A percentile compares a stretch with the other conserved stretches of the same genome.
Conservation (phyloP, 345 rosid genomes). For the Kandelia obovata region DNA sequence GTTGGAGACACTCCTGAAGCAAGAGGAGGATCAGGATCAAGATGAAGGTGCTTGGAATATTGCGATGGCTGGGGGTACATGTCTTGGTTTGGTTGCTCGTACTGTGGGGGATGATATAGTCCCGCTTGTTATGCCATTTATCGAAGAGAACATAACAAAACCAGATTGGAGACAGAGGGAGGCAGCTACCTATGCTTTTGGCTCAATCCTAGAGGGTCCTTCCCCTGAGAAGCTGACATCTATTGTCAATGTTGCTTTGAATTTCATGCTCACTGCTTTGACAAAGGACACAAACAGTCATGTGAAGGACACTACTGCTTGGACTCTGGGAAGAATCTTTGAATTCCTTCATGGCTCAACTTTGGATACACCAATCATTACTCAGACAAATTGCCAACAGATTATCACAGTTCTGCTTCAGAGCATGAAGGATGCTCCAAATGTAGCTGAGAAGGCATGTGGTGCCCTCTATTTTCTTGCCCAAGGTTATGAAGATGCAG, state of each 20-base stretch:
- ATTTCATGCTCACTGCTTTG: constrained; percentile 7
- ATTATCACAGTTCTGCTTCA: constrained; percentile 12
- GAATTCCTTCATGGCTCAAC: constrained; percentile 18
- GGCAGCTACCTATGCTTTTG: constrained; percentile 67
- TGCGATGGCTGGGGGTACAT: constrained; percentile 67
- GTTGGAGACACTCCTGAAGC: constrained; percentile 63
- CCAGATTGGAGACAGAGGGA: constrained; percentile 70
- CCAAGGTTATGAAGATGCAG: constrained; percentile 17
- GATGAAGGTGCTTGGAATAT: constrained; percentile 76
- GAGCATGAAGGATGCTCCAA: constrained; percentile 17
- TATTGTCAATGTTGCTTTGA: constrained; percentile 16
- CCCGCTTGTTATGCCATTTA: constrained; percentile 63
- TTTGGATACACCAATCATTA: background rate
- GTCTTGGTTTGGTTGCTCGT: constrained; percentile 64
- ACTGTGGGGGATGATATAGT: constrained; percentile 66
- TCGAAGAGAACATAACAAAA: constrained; percentile 61
- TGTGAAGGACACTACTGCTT: constrained; percentile 6
- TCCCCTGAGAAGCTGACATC: constrained; percentile 51
- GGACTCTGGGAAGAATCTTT: constrained; percentile 8
- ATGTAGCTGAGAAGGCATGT: constrained; percentile 16
- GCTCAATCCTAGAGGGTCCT: constrained; percentile 69
- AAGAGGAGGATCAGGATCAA: constrained; percentile 69
- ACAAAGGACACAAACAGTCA: constrained; percentile 11
- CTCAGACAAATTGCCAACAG: constrained; percentile 13
- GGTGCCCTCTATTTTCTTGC: constrained; percentile 16